Conservation (phyloP, 495 filamentous ascomycete genomes). For the Lepidopterella palustris region DNA sequence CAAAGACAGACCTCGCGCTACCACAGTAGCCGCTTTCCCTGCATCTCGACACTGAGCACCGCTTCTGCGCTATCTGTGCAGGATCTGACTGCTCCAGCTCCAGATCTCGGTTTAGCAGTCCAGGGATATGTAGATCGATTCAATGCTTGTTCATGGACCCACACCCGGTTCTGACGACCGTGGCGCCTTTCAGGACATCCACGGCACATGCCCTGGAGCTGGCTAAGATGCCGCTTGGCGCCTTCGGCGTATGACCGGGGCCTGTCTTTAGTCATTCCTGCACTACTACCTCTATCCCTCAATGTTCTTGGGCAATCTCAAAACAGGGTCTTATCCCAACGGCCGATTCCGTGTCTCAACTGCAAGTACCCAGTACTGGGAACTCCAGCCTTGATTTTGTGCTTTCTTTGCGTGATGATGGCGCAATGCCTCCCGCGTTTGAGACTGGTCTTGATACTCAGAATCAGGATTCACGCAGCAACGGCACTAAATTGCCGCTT, state of each 20-base stretch:
- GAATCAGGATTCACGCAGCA: slow-evolving; percentile 15
- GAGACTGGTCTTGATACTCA: slow-evolving; percentile 1
- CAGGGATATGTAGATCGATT: background rate
- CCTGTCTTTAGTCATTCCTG: background rate
- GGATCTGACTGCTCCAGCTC: background rate
- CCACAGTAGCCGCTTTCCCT: background rate
- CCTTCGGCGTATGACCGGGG: background rate
- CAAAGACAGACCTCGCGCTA: too few relatives aligned
- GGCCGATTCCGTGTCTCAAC: slow-evolving; percentile 1
- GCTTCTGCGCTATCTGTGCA: background rate
- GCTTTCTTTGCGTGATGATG: slow-evolving; percentile 7
- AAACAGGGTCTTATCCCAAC: background rate
- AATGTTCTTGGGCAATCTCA: too few relatives aligned
- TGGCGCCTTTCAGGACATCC: background rate
- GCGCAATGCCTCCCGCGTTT: slow-evolving; percentile 15
- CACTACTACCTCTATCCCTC: too few relatives aligned
- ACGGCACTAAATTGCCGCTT: slow-evolving; percentile 17
- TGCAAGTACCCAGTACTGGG: slow-evolving; percentile 6
- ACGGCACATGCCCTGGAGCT: background rate
- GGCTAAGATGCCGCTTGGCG: background rate
- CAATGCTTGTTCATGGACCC: background rate
- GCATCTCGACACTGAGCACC: background rate
- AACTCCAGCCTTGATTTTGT: slow-evolving; percentile 5
- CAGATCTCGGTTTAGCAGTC: background rate
- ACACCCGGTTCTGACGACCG: background rate